Conservation (phyloP, 768 basidiomycete genomes). For the Auricularia heimuer region DNA sequence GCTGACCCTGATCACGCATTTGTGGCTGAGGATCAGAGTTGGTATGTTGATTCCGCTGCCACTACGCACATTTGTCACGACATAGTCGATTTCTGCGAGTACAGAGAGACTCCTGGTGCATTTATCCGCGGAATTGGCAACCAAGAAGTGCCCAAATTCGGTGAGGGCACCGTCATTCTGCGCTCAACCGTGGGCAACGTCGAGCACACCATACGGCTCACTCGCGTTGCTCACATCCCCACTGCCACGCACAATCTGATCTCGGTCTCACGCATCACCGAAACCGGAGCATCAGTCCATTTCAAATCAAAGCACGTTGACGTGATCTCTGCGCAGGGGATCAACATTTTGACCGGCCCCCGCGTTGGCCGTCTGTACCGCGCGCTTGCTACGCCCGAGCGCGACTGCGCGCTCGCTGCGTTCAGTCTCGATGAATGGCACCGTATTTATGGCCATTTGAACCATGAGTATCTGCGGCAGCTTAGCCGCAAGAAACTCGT, state of each 20-base stretch:
- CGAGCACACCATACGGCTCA: not conserved
- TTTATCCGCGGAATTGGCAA: not conserved
- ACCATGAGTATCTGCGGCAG: slow-evolving; percentile 12
- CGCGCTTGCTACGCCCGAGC: not conserved
- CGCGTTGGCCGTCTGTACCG: not conserved
- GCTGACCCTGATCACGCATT: too few relatives aligned
- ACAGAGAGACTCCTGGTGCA: not conserved
- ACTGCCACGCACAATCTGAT: not conserved
- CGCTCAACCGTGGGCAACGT: not conserved
- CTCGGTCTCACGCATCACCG: not conserved
- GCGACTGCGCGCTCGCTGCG: not conserved
- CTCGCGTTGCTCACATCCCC: not conserved
- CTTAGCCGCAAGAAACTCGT: slow-evolving; percentile 8
- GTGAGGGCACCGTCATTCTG: not conserved
- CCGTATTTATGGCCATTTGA: slow-evolving; percentile 17
- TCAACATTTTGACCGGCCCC: not conserved
- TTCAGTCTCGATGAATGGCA: slow-evolving; percentile 16
- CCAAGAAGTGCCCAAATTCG: not conserved
- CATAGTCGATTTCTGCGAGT: not conserved
- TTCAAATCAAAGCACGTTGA: not conserved
- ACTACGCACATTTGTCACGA: too few relatives aligned
- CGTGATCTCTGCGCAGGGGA: not conserved
- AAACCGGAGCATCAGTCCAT: not conserved
- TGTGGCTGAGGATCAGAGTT: too few relatives aligned
- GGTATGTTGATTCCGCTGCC: too few relatives aligned